Conservation (phyloP, 225 moss, liverwort and hornwort genomes). For the Ulota crispa region DNA sequence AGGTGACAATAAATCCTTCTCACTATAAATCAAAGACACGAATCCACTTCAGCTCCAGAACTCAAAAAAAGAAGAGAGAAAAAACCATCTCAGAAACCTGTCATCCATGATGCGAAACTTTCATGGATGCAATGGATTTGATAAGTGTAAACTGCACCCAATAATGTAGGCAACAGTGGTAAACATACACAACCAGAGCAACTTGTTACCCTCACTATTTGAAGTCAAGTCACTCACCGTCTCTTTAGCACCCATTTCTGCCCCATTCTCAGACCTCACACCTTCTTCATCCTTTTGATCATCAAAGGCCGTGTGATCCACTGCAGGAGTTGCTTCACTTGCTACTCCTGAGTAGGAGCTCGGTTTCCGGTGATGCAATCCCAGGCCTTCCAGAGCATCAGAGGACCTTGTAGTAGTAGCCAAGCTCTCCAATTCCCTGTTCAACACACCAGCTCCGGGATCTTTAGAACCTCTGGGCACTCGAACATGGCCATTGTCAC, state of each 20-base stretch:
- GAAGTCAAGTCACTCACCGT: background rate
- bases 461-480: slow-evolving; percentile 17
- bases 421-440: slow-evolving; percentile 37
- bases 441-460: slow-evolving; percentile 11
- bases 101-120: slow-evolving; percentile 35
- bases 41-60: background rate
- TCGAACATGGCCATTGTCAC: slow-evolving; percentile 39
- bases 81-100: background rate
- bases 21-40: background rate
- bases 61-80: background rate
- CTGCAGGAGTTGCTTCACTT: slow-evolving; percentile 23
- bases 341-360: slow-evolving; percentile 3
- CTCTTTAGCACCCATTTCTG: slow-evolving; percentile 22
- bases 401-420: background rate
- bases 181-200: slow-evolving; percentile 80
- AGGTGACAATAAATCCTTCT: too few relatives aligned
- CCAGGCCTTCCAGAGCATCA: slow-evolving; percentile 14
- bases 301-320: slow-evolving; percentile 35
- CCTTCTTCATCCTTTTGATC: slow-evolving; percentile 39
- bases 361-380: slow-evolving; percentile 19
- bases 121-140: slow-evolving; percentile 83
- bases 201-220: slow-evolving; percentile 57
- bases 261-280: slow-evolving; percentile 10
- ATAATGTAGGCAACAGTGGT: slow-evolving; percentile 81
- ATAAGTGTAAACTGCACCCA: slow-evolving; percentile 80